Percentiles rank a stretch among this genome's conserved stretches.
phyloP scores from a whole-genome alignment of 2,329 filamentous ascomycete genomes.

The Xylariaceae sp. region DNA sequence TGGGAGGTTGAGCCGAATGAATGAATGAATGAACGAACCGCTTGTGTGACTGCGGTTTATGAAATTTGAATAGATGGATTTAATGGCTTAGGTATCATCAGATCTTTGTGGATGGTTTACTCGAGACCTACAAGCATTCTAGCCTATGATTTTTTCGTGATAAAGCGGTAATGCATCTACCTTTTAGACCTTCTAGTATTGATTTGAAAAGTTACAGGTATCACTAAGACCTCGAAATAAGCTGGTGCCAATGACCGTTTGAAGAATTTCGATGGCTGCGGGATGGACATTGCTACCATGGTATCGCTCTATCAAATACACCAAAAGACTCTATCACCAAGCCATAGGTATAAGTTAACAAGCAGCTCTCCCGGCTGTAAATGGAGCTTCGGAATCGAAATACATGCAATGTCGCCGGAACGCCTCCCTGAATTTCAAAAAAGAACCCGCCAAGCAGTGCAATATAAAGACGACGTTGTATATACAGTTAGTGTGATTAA shows the following conservation, averaged over 20 bases:
- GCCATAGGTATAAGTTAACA: background rate
- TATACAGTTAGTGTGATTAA: constrained; percentile 11
- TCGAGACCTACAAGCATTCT: background rate
- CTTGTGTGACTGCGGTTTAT: background rate
- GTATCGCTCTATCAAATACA: background rate
- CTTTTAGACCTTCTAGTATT: background rate
- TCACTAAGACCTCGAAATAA: too few species aligned
- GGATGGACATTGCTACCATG: background rate
- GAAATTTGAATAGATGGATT: constrained; percentile 14
- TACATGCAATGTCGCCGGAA: constrained; percentile 9
- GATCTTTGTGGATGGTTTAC: background rate
- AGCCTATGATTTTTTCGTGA: background rate
- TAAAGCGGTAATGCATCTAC: background rate
- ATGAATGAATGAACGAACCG: constrained; percentile 5
- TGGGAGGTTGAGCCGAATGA: background rate
- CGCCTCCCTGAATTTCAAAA: constrained; percentile 14
- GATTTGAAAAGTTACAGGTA: background rate
- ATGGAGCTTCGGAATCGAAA: background rate
- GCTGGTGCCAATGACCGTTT: too few species aligned
- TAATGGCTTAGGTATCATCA: background rate
- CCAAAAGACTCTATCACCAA: background rate
- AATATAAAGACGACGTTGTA: constrained; percentile 4
- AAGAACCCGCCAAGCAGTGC: background rate
- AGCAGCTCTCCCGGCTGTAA: background rate
- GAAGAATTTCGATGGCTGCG: background rate